Evolutionary conservation across 2,329 filamentous ascomycete species (phyloP), one percentile per base, ranked within the genome.

Genomic region (Fusarium sambucinum): DNA sequence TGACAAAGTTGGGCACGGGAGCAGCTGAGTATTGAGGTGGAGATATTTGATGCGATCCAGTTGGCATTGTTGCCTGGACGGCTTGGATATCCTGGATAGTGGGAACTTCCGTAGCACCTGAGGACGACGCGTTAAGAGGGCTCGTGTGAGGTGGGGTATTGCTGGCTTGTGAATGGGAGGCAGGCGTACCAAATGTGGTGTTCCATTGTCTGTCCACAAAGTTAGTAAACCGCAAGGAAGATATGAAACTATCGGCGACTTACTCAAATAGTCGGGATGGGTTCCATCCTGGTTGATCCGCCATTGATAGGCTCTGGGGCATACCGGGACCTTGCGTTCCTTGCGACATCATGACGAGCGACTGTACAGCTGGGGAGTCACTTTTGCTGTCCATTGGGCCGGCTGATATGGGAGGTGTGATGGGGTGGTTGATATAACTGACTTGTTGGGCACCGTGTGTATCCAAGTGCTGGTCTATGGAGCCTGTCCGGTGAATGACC

Each of bases 231-330:
- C 47, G 37, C 21, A 33, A 46, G 19, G 12, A 27, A 17, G 13
- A n/a, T 30, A n/a, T 33, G 8, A 30, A 11, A 13, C 13, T 17
- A 17, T 29, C 13, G 30, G n/a, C 13, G 41, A 87, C 92, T 85
- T 87, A 97, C 93, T 95, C 92, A 85, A 97, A 95, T 70, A 97
- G 93, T 61, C 91, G 88, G 32, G 92, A 87, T 25, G 94, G 94
- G 74, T 97, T 96, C 94, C 94, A 97, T 57, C 85, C 81, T 25
- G 86, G 84, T 47, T 87, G 85, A 63, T 91, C 90, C 70, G 88
- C 82, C 75, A 92, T 79, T 45, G 86, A 80, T 77, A 92, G 83
- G 44, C 84, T 82, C 61, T 86, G 82, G 38, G 82, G 75, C 65
- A 88, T 82, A 23, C 83, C 82, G 59, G 83, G 81, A 59, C 80